Conservation (phyloP, 2,329 filamentous ascomycete genomes). For the Penicillium sp. region DNA sequence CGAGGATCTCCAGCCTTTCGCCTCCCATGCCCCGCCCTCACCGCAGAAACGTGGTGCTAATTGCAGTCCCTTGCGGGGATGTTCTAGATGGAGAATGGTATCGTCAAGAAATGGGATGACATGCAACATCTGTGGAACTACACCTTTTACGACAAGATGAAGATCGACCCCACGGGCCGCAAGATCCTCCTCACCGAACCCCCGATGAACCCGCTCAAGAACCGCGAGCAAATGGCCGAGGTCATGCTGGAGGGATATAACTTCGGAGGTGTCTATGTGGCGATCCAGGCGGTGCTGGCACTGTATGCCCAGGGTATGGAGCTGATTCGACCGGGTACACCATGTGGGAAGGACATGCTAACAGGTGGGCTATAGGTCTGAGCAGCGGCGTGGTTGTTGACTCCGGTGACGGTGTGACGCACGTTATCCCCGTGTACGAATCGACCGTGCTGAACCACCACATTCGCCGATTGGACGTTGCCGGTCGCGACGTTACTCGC, state of each 20-base stretch:
- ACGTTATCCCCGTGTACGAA: slow-evolving; percentile 98
- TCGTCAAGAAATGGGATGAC: slow-evolving; percentile 99
- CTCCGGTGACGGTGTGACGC: slow-evolving; percentile 96
- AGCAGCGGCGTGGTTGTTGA: slow-evolving; percentile 97
- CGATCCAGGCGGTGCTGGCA: slow-evolving; percentile 94
- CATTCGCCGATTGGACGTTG: slow-evolving; percentile 90
- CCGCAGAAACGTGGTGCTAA: slow-evolving; percentile 29
- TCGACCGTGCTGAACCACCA: slow-evolving; percentile 97
- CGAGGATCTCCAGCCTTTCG: slow-evolving; percentile 10
- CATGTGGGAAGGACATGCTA: slow-evolving; percentile 2
- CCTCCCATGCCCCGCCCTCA: slow-evolving; percentile 21
- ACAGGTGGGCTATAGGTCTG: slow-evolving; percentile 60
- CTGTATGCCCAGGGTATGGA: slow-evolving; percentile 88
- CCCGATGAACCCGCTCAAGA: slow-evolving; percentile 95
- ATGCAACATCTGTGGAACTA: slow-evolving; percentile 99
- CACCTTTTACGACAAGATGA: slow-evolving; percentile 97
- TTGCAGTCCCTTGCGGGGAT: slow-evolving; percentile 11
- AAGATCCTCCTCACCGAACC: slow-evolving; percentile 98
- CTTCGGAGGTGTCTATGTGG: slow-evolving; percentile 96
- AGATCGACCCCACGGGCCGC: slow-evolving; percentile 84
- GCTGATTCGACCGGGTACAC: neutral
- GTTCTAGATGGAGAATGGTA: slow-evolving; percentile 92
- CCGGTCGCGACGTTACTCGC: slow-evolving; percentile 95
- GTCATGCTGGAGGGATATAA: slow-evolving; percentile 98
- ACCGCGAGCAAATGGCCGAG: slow-evolving; percentile 97